Conservation (phyloP, 805 yeast species). For the Metschnikowia chrysomelidarum region DNA sequence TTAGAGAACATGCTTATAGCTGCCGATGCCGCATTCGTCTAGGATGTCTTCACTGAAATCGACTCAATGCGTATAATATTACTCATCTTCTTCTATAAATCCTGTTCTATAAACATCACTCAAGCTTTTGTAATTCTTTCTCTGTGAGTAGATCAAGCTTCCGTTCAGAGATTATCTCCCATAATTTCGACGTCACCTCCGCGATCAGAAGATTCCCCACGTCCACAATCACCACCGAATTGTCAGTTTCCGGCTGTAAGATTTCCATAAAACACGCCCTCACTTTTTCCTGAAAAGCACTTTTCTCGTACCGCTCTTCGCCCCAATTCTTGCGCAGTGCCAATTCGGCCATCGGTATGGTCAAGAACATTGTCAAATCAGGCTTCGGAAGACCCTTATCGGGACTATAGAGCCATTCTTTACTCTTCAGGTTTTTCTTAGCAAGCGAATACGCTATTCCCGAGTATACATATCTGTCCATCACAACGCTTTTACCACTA, state of each 20-base stretch:
- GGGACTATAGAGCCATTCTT: conserved; percentile 77
- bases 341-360: conserved; percentile 47
- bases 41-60: no score
- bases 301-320: conserved; percentile 84
- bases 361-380: conserved; percentile 76
- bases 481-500: conserved; percentile 57
- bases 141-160: conserved; percentile 1
- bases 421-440: conserved; percentile 47
- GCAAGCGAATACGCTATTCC: conserved; percentile 93
- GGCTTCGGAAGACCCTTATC: conserved; percentile 87
- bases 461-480: conserved; percentile 89
- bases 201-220: conserved; percentile 62
- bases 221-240: conserved; percentile 42
- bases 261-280: conserved; percentile 54
- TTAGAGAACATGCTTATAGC: no score
- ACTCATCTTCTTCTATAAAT: not conserved
- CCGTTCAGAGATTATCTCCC: conserved; percentile 26
- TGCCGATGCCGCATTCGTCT: no score
- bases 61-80: no score
- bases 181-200: conserved; percentile 49
- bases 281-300: conserved; percentile 73
- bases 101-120: not conserved
- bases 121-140: not conserved
- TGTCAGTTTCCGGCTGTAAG: conserved; percentile 29
- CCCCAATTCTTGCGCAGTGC: conserved; percentile 78